Base-by-base conservation (phyloP, 2,329 filamentous ascomycete genomes). In the Neonectria ditissima region DNA sequence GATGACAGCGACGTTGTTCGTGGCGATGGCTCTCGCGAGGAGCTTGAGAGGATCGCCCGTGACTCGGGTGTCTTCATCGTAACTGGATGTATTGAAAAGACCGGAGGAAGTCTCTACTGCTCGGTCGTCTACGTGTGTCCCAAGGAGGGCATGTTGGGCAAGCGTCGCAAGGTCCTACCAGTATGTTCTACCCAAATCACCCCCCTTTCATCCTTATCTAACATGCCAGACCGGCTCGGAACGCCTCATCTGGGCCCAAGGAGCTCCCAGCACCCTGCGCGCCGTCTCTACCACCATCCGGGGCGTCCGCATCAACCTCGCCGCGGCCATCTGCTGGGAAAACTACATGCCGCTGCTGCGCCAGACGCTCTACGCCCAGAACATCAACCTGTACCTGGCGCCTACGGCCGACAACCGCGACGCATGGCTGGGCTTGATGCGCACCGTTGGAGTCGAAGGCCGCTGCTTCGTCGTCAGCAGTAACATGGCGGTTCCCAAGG, bases 261-360 rank as follows among this genome's bases (percentile, higher is more conserved):
- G 94, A 43, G 91, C 89, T 2, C 88, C 94, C 0, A 87, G 87
- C 0, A 96, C 93, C 4, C 85, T 97, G 28, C 88, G 88, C 66
- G 94, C 94, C 4, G 88, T 97, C 1, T 91, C 88, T 26, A 94
- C 93, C 1, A 87, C 84, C 24, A 93, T 97, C 76, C 90, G 91
- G 65, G 93, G 93, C 53, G 87, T 94, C 2, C 89, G 88, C 67
- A 80, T 97, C 64, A 95, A 92, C 60, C 86, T 97, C 63, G 94
- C 91, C 0, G 89, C 92, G 3, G 95, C 94, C 4, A 97, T 98
- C 69, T 97, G 94, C 83, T 97, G 94, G 94, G 94, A 98, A 78
- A 97, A 92, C 78, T 97, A 95, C 80, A 97, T 97, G 94, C 94
- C 94, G 0, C 82, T 97, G 18, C 83, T 97, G 8, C 87, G 95